Conservation (phyloP, 192 early-diverging fungal species). For the Backusella westeae region DNA sequence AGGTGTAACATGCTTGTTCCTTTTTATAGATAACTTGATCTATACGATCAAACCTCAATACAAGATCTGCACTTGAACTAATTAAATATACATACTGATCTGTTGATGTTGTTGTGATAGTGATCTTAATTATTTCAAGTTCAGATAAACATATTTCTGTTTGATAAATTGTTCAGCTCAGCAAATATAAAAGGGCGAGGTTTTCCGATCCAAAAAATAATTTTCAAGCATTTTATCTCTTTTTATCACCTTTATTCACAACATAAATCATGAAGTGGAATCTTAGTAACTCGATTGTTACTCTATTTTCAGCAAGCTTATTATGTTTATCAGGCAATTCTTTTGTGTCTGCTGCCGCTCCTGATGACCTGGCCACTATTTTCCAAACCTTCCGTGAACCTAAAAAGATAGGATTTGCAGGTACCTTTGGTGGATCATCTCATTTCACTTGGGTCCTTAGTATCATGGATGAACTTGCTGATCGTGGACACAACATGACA, state of each 20-base stretch:
- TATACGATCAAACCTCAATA: too few relatives aligned
- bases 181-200: too few relatives aligned
- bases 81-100: too few relatives aligned
- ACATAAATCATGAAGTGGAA: neutral
- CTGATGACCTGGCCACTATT: neutral
- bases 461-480: constrained; percentile 8
- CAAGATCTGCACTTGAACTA: too few relatives aligned
- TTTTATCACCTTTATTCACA: neutral
- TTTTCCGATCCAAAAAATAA: neutral
- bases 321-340: neutral
- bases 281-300: neutral
- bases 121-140: too few relatives aligned
- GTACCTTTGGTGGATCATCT: neutral
- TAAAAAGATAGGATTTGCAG: constrained; percentile 2
- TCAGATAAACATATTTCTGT: too few relatives aligned
- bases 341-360: neutral
- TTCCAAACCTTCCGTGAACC: neutral
- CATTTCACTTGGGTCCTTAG: constrained; percentile 3
- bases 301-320: neutral
- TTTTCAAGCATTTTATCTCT: neutral
- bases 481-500: neutral
- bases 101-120: too few relatives aligned
- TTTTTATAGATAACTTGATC: too few relatives aligned
- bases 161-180: too few relatives aligned
- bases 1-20: too few relatives aligned